A percentile compares a stretch with the other conserved stretches of the same genome.
phyloP scores from a whole-genome alignment of 2,329 filamentous ascomycete species.

The Onygenales sp. region DNA sequence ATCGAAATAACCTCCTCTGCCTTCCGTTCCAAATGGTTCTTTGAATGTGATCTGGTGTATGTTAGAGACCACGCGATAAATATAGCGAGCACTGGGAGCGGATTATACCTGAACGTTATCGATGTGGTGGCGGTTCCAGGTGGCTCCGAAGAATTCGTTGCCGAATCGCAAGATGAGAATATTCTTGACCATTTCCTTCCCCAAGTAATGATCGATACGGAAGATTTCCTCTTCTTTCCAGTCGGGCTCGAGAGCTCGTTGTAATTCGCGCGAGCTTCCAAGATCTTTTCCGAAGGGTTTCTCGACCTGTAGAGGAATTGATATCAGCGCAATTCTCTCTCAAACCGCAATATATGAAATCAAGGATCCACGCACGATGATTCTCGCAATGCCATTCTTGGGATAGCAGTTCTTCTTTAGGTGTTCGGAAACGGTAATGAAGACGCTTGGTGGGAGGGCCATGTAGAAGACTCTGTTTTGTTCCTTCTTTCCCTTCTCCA shows the following conservation, averaged over 20 bases:
- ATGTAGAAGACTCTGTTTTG: constrained; percentile 97
- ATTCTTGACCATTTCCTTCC: constrained; percentile 99
- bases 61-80: background rate
- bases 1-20: constrained; percentile 96
- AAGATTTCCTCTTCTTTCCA: constrained; percentile 99
- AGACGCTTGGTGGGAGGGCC: constrained; percentile 94
- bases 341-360: background rate
- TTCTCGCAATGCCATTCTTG: constrained; percentile 75
- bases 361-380: constrained; percentile 60
- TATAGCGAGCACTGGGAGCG: background rate
- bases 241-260: constrained; percentile 89
- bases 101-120: constrained; percentile 74
- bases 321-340: background rate
- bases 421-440: constrained; percentile 95
- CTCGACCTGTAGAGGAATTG: constrained; percentile 59
- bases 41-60: constrained; percentile 79
- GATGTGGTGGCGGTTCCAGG: constrained; percentile 99
- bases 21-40: constrained; percentile 97
- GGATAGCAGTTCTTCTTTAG: constrained; percentile 97
- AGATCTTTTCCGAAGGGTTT: constrained; percentile 99
- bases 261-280: constrained; percentile 83
- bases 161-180: constrained; percentile 95
- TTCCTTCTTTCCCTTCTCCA: constrained; percentile 75
- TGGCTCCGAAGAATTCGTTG: constrained; percentile 96
- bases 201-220: constrained; percentile 98